Percentiles rank a stretch among this genome's conserved stretches.
phyloP scores from a whole-genome alignment of 2,329 filamentous ascomycete genomes.

The Cladosporium sp. region DNA sequence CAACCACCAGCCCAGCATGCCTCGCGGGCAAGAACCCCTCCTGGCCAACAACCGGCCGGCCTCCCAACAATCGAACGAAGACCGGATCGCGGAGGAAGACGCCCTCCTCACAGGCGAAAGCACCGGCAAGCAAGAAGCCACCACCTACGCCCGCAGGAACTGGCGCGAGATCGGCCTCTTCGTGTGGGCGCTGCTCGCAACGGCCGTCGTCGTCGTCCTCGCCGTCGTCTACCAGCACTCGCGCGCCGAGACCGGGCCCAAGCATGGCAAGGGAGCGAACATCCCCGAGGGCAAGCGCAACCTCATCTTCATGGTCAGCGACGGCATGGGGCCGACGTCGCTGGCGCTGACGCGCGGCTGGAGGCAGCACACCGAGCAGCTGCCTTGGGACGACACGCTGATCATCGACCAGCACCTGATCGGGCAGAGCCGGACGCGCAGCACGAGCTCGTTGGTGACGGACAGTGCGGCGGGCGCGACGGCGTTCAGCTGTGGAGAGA shows the following conservation, averaged over 20 bases:
- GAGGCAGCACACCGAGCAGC: constrained; percentile 66
- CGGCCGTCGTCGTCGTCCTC: constrained; percentile 69
- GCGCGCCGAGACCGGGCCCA: constrained; percentile 20
- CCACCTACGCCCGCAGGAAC: constrained; percentile 39
- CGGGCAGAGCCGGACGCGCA: constrained; percentile 81
- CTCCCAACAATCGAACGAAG: constrained; percentile 50
- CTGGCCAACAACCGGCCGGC: constrained; percentile 38
- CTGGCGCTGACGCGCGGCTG: constrained; percentile 81
- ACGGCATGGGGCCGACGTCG: constrained; percentile 95
- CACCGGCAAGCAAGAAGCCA: constrained; percentile 21
- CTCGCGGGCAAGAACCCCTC: constrained; percentile 9
- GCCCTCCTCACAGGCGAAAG: constrained; percentile 54
- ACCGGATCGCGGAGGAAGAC: constrained; percentile 51
- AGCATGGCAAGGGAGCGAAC: constrained; percentile 13
- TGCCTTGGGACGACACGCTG: constrained; percentile 70
- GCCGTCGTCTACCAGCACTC: constrained; percentile 71
- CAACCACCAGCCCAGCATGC: constrained; percentile 2
- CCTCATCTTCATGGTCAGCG: constrained; percentile 97
- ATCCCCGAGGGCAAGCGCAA: constrained; percentile 66
- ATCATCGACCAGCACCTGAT: constrained; percentile 83
- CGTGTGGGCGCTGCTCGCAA: constrained; percentile 75
- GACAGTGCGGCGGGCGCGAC: constrained; percentile 97
- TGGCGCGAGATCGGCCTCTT: constrained; percentile 74
- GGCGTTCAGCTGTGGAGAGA: constrained; percentile 84
- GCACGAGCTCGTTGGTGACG: constrained; percentile 77